These are phyloP conservation scores for Schwanniomyces yamadae DNA, from an alignment of 805 yeast genomes.

Conservation along the genomic window DNA sequence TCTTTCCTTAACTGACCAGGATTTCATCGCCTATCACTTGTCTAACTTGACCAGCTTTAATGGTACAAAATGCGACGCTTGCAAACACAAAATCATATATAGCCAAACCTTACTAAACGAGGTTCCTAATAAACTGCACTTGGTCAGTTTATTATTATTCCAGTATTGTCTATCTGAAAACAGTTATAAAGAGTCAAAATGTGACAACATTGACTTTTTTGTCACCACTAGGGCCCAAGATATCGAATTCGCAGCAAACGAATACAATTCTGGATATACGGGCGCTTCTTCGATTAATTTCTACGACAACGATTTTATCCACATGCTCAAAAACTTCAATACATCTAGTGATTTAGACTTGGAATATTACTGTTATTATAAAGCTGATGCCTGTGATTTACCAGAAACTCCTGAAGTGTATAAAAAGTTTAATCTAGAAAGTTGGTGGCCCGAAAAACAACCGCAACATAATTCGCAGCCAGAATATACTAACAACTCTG, in stretches of 20 bases:
- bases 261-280: conserved; percentile 22
- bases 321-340: conserved; percentile 35
- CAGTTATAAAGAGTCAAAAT: conserved; percentile 27
- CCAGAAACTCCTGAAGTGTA: conserved; percentile 55
- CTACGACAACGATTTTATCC: conserved; percentile 39
- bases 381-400: conserved; percentile 41
- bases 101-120: conserved; percentile 25
- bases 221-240: conserved; percentile 31
- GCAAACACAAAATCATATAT: conserved; percentile 35
- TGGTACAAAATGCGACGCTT: conserved; percentile 34
- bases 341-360: conserved; percentile 36
- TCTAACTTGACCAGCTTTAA: conserved; percentile 26
- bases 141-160: conserved; percentile 35
- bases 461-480: conserved; percentile 27
- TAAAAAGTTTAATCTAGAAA: conserved; percentile 21
- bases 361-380: conserved; percentile 55
- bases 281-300: conserved; percentile 30
- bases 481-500: conserved; percentile 20
- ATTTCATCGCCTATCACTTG: conserved; percentile 29
- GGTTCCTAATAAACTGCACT: conserved; percentile 33
- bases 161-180: conserved; percentile 32
- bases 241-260: conserved; percentile 16
- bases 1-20: conserved; percentile 24
- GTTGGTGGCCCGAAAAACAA: conserved; percentile 39
- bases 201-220: conserved; percentile 38